A percentile compares a stretch with the other conserved stretches of the same genome.
Evolutionary conservation across 2,329 filamentous ascomycete species (phyloP).

Genomic region (Atkinsonella hypoxylon): DNA sequence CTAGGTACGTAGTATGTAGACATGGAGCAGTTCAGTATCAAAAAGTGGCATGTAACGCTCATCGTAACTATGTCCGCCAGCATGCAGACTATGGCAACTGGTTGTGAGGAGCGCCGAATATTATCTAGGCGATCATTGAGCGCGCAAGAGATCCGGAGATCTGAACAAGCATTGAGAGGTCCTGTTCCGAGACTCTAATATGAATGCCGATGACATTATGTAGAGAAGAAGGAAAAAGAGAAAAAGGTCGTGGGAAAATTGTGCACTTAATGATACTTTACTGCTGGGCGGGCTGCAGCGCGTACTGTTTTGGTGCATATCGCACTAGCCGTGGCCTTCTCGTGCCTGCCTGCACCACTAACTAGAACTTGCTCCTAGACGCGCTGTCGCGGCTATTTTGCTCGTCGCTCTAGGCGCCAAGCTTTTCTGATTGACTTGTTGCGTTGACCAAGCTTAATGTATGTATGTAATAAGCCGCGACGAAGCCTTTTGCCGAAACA

Average conservation of each 20-base stretch:
- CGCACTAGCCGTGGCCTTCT: constrained; percentile 6
- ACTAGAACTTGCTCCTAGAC: neutral
- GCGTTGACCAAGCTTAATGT: neutral
- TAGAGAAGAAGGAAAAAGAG: constrained; percentile 29
- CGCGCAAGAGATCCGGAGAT: constrained; percentile 79
- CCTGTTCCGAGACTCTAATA: constrained; percentile 99
- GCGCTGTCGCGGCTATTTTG: constrained; percentile 1
- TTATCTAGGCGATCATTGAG: constrained; percentile 94
- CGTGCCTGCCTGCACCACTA: neutral
- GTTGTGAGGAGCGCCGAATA: constrained; percentile 58
- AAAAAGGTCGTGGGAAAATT: constrained; percentile 15
- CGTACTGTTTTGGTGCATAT: constrained; percentile 17
- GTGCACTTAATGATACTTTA: constrained; percentile 1
- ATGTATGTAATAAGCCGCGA: neutral
- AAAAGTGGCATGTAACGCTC: constrained; percentile 32
- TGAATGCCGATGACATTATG: constrained; percentile 76
- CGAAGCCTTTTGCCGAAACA: neutral
- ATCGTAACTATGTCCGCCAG: constrained; percentile 30
- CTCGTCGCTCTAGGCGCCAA: neutral
- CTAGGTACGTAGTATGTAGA: no score
- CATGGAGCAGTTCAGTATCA: neutral
- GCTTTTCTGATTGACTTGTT: neutral
- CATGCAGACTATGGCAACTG: constrained; percentile 49
- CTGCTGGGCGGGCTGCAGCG: neutral
- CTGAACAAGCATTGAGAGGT: constrained; percentile 85